Percentiles rank a stretch among this genome's conserved stretches.
phyloP scores from a whole-genome alignment of 169 alveolate species.

The Plasmodium cynomolgi region DNA sequence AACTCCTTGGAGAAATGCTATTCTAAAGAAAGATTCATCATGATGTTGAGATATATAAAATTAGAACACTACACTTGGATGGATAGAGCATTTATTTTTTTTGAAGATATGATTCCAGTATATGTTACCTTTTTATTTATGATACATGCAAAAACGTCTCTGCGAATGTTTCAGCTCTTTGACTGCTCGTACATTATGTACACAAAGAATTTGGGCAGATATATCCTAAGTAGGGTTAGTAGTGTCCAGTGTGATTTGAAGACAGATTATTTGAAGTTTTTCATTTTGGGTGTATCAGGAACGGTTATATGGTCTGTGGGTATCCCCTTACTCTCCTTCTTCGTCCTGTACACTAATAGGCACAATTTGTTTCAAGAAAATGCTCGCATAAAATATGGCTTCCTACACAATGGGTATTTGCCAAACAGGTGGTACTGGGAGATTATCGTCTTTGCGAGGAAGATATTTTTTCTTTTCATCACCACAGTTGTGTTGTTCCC shows the following conservation, averaged over 20 bases:
- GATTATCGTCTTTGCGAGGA: slow-evolving; percentile 86
- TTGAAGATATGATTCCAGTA: slow-evolving; percentile 91
- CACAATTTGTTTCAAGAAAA: slow-evolving; percentile 83
- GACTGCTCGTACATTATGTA: slow-evolving; percentile 85
- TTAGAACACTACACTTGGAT: slow-evolving; percentile 80
- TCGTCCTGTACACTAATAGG: slow-evolving; percentile 82
- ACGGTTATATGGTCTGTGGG: slow-evolving; percentile 87
- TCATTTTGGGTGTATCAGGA: slow-evolving; percentile 85
- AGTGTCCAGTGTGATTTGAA: slow-evolving; percentile 82
- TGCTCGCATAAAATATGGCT: slow-evolving; percentile 86
- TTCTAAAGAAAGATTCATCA: slow-evolving; percentile 83
- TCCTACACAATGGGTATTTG: slow-evolving; percentile 88
- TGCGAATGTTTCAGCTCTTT: slow-evolving; percentile 85
- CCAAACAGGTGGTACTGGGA: slow-evolving; percentile 90
- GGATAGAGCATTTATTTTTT: slow-evolving; percentile 77
- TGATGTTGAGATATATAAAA: slow-evolving; percentile 87
- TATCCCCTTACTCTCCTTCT: slow-evolving; percentile 85
- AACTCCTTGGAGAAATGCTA: slow-evolving; percentile 79
- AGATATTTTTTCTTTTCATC: slow-evolving; percentile 83
- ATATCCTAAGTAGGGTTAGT: slow-evolving; percentile 85
- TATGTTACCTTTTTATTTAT: slow-evolving; percentile 88
- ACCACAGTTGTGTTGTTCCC: slow-evolving; percentile 84
- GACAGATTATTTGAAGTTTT: slow-evolving; percentile 80
- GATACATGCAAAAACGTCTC: slow-evolving; percentile 85
- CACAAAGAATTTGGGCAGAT: slow-evolving; percentile 76